Conservation (phyloP, 345 rosid species). For the Rhodomyrtus tomentosa region DNA sequence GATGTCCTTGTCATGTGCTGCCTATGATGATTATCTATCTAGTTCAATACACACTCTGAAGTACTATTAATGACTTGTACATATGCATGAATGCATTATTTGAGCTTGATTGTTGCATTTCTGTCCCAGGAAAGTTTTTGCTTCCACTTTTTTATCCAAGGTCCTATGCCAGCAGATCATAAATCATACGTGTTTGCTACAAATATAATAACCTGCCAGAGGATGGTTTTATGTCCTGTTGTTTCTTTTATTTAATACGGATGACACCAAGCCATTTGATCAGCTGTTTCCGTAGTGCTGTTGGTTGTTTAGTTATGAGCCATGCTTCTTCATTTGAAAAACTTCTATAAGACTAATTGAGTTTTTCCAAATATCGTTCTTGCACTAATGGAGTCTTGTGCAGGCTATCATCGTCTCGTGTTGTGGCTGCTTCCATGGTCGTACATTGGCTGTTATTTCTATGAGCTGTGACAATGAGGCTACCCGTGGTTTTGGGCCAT, state of each 20-base stretch:
- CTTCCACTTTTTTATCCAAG: neutral
- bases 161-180: neutral
- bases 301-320: neutral
- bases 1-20: neutral
- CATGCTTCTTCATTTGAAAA: neutral
- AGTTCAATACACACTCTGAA: neutral
- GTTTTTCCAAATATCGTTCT: neutral
- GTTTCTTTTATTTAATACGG: neutral
- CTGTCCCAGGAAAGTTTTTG: neutral
- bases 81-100: neutral
- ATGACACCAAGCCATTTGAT: neutral
- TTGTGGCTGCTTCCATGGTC: constrained; percentile 98
- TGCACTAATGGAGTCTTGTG: neutral
- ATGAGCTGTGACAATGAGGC: constrained; percentile 99
- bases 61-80: neutral
- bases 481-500: constrained; percentile 87
- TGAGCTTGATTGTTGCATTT: neutral
- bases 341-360: neutral
- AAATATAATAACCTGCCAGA: neutral
- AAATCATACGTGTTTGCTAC: neutral
- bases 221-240: neutral
- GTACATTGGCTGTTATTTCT: constrained; percentile 83
- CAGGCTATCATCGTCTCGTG: constrained; percentile 93
- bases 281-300: neutral
- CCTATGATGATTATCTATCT: neutral